Percentiles rank a stretch among this genome's conserved stretches.
Evolutionary conservation across 345 rosid species (phyloP).

Genomic region (Cardamine occulta): DNA sequence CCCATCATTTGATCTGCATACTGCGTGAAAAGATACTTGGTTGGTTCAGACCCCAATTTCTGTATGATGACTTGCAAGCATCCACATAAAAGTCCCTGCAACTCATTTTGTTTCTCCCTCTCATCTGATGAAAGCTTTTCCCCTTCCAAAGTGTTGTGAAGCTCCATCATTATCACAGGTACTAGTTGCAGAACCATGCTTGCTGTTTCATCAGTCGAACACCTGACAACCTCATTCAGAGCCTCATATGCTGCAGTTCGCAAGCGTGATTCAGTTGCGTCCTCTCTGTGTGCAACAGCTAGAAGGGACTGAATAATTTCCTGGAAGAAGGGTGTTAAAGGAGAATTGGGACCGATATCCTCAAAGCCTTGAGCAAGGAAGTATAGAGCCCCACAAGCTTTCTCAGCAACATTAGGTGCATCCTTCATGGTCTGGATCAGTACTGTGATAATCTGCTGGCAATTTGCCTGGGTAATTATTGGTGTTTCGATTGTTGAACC

Average conservation of each 20-base stretch:
- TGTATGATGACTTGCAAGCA: slow-evolving; percentile 76
- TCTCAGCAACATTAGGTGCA: slow-evolving; percentile 73
- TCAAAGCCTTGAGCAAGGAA: slow-evolving; percentile 78
- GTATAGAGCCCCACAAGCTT: slow-evolving; percentile 77
- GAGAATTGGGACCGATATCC: slow-evolving; percentile 57
- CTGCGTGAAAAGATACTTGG: slow-evolving; percentile 67
- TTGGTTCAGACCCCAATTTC: slow-evolving; percentile 68
- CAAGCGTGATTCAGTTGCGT: slow-evolving; percentile 73
- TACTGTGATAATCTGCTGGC: slow-evolving; percentile 79
- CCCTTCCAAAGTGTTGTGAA: slow-evolving; percentile 71
- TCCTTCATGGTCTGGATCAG: slow-evolving; percentile 75
- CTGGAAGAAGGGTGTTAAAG: slow-evolving; percentile 71
- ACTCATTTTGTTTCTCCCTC: slow-evolving; percentile 66
- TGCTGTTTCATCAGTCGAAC: slow-evolving; percentile 71
- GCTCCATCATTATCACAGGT: slow-evolving; percentile 70
- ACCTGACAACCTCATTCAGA: slow-evolving; percentile 72
- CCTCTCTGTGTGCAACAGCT: slow-evolving; percentile 73
- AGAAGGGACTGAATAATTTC: slow-evolving; percentile 74
- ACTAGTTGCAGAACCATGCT: slow-evolving; percentile 66
- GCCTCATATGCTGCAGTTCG: slow-evolving; percentile 80
- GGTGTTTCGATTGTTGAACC: slow-evolving; percentile 68
- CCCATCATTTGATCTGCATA: slow-evolving; percentile 75
- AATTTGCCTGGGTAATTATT: slow-evolving; percentile 65
- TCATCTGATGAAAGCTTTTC: slow-evolving; percentile 62
- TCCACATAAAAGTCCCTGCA: slow-evolving; percentile 81